Percentiles rank a stretch among this genome's conserved stretches.
These are phyloP conservation scores for Alternaria ventricosa DNA, from an alignment of 2,329 filamentous ascomycete genomes.

Conservation along the genomic window DNA sequence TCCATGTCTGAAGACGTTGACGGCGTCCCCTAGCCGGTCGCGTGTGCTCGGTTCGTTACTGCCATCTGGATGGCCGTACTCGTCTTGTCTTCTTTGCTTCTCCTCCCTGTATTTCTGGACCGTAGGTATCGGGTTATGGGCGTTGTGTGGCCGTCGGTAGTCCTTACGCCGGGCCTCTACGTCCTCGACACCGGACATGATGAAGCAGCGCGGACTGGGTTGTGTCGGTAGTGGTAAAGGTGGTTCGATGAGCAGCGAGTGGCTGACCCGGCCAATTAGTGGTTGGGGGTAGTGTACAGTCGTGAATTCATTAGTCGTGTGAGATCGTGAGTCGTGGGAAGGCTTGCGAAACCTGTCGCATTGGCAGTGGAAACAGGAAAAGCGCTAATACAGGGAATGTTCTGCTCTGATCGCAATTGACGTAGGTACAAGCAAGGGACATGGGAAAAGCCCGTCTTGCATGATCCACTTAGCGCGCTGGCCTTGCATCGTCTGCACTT, in stretches of 20 bases:
- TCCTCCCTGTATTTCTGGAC: constrained; percentile 56
- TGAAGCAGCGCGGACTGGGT: not conserved
- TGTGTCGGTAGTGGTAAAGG: not conserved
- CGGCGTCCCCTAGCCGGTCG: constrained; percentile 47
- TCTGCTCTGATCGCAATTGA: constrained; percentile 27
- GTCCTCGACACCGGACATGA: constrained; percentile 53
- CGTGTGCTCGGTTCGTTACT: constrained; percentile 40
- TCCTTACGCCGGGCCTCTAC: constrained; percentile 45
- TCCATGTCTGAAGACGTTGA: constrained; percentile 42
- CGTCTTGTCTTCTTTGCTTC: constrained; percentile 51
- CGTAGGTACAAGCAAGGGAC: constrained; percentile 25
- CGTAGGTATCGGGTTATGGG: constrained; percentile 55
- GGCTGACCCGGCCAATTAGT: not conserved
- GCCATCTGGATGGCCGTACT: constrained; percentile 34
- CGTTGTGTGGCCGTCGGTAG: constrained; percentile 53
- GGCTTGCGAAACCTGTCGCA: not conserved
- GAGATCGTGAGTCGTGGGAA: not conserved
- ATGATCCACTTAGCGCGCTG: constrained; percentile 22
- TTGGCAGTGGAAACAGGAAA: constrained; percentile 20
- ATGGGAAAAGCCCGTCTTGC: constrained; percentile 11
- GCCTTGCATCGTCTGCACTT: constrained; percentile 17
- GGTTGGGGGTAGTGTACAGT: not conserved
- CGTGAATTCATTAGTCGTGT: constrained; percentile 5
- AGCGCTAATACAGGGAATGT: constrained; percentile 13
- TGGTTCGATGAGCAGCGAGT: constrained; percentile 2